Base-by-base conservation (phyloP, 2,329 filamentous ascomycete species). In the Lachnellula arida region DNA sequence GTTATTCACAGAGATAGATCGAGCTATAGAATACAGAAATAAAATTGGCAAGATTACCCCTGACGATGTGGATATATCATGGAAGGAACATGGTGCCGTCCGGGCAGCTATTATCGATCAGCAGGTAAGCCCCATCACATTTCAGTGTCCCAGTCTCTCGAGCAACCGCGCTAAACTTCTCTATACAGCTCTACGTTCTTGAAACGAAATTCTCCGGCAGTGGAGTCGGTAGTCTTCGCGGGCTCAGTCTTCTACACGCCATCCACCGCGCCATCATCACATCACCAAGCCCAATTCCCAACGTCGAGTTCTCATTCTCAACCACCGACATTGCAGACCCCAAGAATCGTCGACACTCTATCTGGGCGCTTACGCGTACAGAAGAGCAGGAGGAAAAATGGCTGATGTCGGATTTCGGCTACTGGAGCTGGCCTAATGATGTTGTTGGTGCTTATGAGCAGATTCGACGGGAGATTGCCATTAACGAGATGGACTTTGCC, bases 371-470 rank as follows among this genome's bases (percentile, higher is more conserved):
- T 14, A 51, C 62, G 4, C 60, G 63, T 46, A 57, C 49, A 12
- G 51, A 42, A 6, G 57, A 60, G 37, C 58, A 67, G 25, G 54
- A 57, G 0, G 47, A 64, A 7, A 60, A 63, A 8, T 71, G 67
- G 65, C 57, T 70, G 12, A 70, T 71, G 66, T 63, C 66, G 61
- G 73, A 67, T 63, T 75, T 68, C 67, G 68, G 63, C 47, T 73
- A 63, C 65, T 70, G 64, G 68, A 67, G 59, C 46, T 69, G 67
- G 67, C 66, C 67, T 50, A 65, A 68, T 61, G 70, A 61, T 58
- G 64, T 67, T 67, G 75, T 63, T 65, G 73, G 66, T 67, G 75
- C 57, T 59, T 71, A 61, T 47, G 43, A 54, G 8, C 62, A 67
- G 43, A 58, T 68, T 4, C 63, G 60, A 12, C 35, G 54, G 32